Conservation (phyloP, 495 filamentous ascomycete species). For the Cenococcum geophilum region DNA sequence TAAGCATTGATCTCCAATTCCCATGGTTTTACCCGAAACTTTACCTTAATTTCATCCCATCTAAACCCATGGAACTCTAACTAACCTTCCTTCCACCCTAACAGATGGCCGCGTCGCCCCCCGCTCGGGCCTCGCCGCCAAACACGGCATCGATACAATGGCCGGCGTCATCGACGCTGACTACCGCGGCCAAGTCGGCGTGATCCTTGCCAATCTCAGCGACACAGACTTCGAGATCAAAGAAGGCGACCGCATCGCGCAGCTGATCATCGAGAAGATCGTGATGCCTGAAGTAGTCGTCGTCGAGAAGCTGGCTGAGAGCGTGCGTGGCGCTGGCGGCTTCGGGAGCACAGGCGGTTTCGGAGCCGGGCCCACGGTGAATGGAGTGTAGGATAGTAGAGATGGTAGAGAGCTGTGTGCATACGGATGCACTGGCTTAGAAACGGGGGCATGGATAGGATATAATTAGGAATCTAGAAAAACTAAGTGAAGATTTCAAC, state of each 20-base stretch:
- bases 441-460: neutral
- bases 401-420: neutral
- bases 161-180: slow-evolving; percentile 97
- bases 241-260: slow-evolving; percentile 83
- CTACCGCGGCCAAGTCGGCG: slow-evolving; percentile 89
- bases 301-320: slow-evolving; percentile 83
- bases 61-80: neutral
- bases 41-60: neutral
- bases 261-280: slow-evolving; percentile 87
- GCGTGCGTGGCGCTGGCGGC: slow-evolving; percentile 80
- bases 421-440: neutral
- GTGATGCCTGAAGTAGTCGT: slow-evolving; percentile 84
- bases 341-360: slow-evolving; percentile 85
- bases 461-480: too few species aligned
- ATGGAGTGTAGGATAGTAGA: slow-evolving; percentile 5
- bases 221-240: slow-evolving; percentile 77
- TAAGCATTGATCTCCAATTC: neutral
- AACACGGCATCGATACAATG: slow-evolving; percentile 90
- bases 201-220: slow-evolving; percentile 87
- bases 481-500: too few species aligned
- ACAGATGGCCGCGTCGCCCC: slow-evolving; percentile 87
- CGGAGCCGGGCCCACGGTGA: slow-evolving; percentile 25
- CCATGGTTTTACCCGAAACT: neutral
- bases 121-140: slow-evolving; percentile 81
- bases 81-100: neutral